Base-by-base conservation (phyloP, 108 stramenopile species). In the Asterionellopsis glacialis region DNA sequence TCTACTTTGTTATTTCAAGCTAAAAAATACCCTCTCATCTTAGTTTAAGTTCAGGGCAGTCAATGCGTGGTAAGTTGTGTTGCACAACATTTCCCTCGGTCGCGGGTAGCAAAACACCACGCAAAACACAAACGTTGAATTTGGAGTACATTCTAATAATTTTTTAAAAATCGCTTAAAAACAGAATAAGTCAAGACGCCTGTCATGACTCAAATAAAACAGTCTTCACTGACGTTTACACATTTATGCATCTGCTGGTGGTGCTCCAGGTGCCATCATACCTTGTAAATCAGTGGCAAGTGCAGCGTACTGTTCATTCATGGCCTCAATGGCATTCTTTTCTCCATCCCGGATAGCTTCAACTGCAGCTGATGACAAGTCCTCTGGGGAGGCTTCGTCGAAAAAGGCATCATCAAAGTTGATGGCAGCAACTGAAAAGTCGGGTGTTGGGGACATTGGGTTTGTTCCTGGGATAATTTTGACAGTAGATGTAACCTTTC, bases 371-470 rank as follows among this genome's bases (percentile, higher is more conserved):
- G 45, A 54, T 51, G 72, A 67, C 27, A 93, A 45, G 13, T 90
- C 92, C 24, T 90, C 88, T 9, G 80, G 43, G 11, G 77, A 69
- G 12, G 81, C 88, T 12, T 55, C 47, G n/a, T 61, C 68, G 43
- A 70, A 88, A 63, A 81, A 93, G 49, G 66, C 81, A 38, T 84
- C 87, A 57, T 93, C 85, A 58, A 93, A 90, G 26, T 87, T 74
- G 61, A 93, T 75, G 5, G 15, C 52, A 6, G 45, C 44, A 1
- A 77, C 73, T 54, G 90, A 85, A 63, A 84, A 93, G 14, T 84
- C 87, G 11, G 92, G 92, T 24, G 78, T 82, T 9, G 91, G 91
- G 64, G 90, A 85, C 76, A 82, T 68, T 11, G 92, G 92, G 59
- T 90, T 84, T 58, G 78, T 79, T 10, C 70, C 68, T 0, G 92